Base-by-base conservation (phyloP, 2,329 filamentous ascomycete genomes). In the Hypomyces rosellus region DNA sequence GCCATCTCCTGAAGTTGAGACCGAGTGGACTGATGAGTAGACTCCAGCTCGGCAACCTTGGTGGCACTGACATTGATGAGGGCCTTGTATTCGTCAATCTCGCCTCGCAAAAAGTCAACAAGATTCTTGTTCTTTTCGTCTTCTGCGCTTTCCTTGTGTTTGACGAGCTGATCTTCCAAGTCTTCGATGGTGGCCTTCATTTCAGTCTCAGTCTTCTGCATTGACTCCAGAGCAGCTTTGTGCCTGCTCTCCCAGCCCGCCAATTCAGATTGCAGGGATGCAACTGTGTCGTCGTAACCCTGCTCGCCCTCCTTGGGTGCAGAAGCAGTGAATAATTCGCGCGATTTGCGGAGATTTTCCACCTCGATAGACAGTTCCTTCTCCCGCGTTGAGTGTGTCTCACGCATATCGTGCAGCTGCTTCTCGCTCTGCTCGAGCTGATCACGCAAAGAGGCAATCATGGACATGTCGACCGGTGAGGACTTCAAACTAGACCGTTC, bases 401-500 rank as follows among this genome's bases (percentile, higher is more conserved):
- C 83, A 46, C 88, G 86, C 61, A 96, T 77, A 47, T 82, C 74
- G 52, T 78, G 78, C 55, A 96, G 84, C 63, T 92, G 84, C 58
- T 80, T 85, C 68, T 97, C 91, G 59, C 86, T 95, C 66, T 89
- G 84, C 63, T 91, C 82, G 5, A 99, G 79, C 67, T 96, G 90
- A 55, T 95, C 88, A 52, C 88, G 86, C 73, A 99, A 81, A 14
- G 85, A 86, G 4, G 89, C 86, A 33, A 97, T 85, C 56, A 96
- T 84, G 0, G 89, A 91, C 65, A 96, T 95, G 63, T 99, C 93
- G 63, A 96, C 85, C 7, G 90, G 87, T 20, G 87, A 86, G 2
- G 65, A 80, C 65, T 92, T 89, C 71, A 96, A 78, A 70, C 90
- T 96, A 3, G 89, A 92, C 52, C 95, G 80, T 69, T 99, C 95